phyloP scores from a whole-genome alignment of 257 asterid species.

The Perilla frutescens region DNA sequence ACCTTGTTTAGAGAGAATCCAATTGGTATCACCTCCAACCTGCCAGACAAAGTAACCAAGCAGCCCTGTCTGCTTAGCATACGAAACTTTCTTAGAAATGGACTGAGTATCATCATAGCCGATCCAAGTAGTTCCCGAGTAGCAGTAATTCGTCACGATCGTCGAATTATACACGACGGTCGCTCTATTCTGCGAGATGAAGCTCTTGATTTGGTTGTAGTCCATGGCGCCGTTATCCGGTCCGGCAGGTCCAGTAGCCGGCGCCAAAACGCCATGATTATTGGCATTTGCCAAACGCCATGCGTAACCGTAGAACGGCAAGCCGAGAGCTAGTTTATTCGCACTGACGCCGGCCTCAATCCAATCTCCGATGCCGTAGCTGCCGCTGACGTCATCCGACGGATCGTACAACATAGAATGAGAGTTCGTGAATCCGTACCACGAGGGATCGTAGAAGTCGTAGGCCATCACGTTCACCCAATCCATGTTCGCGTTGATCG shows the following conservation, averaged over 20 bases:
- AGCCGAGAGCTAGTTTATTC: constrained; percentile 47
- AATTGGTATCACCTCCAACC: constrained; percentile 48
- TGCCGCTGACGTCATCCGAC: constrained; percentile 38
- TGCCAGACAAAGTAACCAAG: constrained; percentile 67
- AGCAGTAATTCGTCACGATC: constrained; percentile 49
- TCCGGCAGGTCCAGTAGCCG: constrained; percentile 45
- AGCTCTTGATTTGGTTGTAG: constrained; percentile 39
- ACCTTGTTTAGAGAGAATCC: constrained; percentile 63
- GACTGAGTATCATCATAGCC: constrained; percentile 51
- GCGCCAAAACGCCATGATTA: constrained; percentile 49
- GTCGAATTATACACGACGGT: constrained; percentile 35
- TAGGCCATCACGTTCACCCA: constrained; percentile 58
- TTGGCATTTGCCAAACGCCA: constrained; percentile 45
- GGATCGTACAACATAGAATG: constrained; percentile 53
- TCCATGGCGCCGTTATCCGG: constrained; percentile 32
- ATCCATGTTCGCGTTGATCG: constrained; percentile 46
- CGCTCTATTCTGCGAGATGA: constrained; percentile 35
- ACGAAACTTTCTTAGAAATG: constrained; percentile 46
- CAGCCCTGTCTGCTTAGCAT: constrained; percentile 47
- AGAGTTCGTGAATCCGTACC: constrained; percentile 45
- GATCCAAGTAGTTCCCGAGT: constrained; percentile 53
- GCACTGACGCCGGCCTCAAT: constrained; percentile 41
- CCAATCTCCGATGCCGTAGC: constrained; percentile 47
- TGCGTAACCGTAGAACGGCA: constrained; percentile 59
- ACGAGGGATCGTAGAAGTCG: constrained; percentile 53